Conservation (phyloP, 306 rosid genomes). For the Cercis canadensis region DNA sequence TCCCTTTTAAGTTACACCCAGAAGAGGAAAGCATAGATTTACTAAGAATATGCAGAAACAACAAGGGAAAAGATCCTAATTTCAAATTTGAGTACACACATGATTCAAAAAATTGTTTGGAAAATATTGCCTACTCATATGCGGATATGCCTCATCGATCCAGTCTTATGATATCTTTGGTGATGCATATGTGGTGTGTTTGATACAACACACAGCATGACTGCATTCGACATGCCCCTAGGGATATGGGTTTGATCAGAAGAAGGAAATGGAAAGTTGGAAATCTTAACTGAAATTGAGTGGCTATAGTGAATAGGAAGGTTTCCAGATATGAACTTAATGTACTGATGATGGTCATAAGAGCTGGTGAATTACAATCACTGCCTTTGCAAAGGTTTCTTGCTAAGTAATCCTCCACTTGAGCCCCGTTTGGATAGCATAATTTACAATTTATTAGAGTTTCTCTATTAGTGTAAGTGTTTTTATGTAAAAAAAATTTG, state of each 20-base stretch:
- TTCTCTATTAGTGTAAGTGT: too few species aligned
- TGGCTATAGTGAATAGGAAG: constrained; percentile 4
- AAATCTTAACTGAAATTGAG: constrained; percentile 28
- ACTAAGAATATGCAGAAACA: constrained; percentile 84
- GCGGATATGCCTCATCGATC: constrained; percentile 87
- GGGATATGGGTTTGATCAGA: constrained; percentile 78
- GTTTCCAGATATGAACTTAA: constrained; percentile 27
- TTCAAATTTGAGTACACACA: constrained; percentile 86
- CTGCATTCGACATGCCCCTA: constrained; percentile 93
- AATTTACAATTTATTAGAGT: too few species aligned
- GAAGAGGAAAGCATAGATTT: constrained; percentile 90
- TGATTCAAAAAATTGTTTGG: constrained; percentile 73
- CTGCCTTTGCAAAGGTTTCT: constrained; percentile 24
- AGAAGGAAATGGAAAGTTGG: constrained; percentile 17
- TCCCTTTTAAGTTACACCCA: too few species aligned
- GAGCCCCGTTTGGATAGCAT: too few species aligned
- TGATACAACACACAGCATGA: constrained; percentile 88
- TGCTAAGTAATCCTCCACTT: constrained; percentile 1
- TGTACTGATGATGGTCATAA: constrained; percentile 16
- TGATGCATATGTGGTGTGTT: constrained; percentile 90
- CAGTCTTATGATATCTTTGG: constrained; percentile 86
- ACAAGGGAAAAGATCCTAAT: constrained; percentile 85
- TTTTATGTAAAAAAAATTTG: too few species aligned
- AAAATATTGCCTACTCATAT: constrained; percentile 96
- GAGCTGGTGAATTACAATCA: neutral